Base-by-base conservation (phyloP, 345 rosid genomes). In the Odontarrhena argentea region DNA sequence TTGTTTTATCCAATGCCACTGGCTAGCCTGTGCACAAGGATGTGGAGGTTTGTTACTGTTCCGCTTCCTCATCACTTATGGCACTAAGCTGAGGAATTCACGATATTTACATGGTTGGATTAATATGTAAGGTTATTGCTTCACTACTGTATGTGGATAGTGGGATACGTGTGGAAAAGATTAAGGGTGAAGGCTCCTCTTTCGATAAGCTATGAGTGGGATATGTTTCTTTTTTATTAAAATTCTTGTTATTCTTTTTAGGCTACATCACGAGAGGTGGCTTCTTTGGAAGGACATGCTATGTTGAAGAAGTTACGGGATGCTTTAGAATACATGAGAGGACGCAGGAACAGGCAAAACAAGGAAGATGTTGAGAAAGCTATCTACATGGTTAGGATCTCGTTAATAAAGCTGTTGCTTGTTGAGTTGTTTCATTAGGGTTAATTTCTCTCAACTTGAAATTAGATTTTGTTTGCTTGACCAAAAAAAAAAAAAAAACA, bases 301-400 rank as follows among this genome's bases (percentile, higher is more conserved):
- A 87, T 95, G 83, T 79, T 95, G 82, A 95, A 95, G 85, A 95
- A 95, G 83, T 93, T 95, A 28, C 87, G 99, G 66, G 99, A 95
- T 84, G 99, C 96, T 54, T 77, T 95, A 78, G 99, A 95, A 79
- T 78, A 96, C 62, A 77, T 95, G 77, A 87, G 94, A 82, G 90
- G 97, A 48, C 88, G 96, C 4, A 85, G 83, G 71, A 82, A 88
- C 0, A 98, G 98, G 24, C 82, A 81, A 77, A 82, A 84, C 86
- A 95, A 95, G 74, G 94, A 91, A 54, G 99, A 95, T 77, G 92
- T 91, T 0, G 99, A 95, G 81, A 83, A 82, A 74, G 97, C 99
- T 26, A 95, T 95, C 63, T 86, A 96, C 25, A 87, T 95, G 98
- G 99, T 95, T 81, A 63, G 9, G 84, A 65, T 65, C 50, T 38